Evolutionary conservation across 805 yeast species (phyloP).

Genomic region (Teunomyces panamensis): DNA sequence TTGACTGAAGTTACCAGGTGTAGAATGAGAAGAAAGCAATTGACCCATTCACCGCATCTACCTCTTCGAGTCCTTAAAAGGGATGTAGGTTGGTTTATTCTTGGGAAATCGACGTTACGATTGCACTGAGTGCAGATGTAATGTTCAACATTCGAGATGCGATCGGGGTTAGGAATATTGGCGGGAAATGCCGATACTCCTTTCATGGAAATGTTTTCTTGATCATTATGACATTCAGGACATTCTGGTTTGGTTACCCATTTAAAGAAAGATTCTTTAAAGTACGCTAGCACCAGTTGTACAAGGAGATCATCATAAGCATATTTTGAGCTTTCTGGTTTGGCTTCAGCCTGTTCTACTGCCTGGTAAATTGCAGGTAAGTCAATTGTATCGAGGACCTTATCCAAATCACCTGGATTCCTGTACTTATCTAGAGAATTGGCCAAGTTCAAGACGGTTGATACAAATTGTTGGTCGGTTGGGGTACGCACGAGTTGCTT

Average conservation of each 20-base stretch:
- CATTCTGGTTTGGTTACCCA: constrained; percentile 82
- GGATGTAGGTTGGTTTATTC: constrained; percentile 67
- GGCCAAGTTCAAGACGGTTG: constrained; percentile 1
- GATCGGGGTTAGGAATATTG: constrained; percentile 25
- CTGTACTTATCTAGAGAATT: constrained; percentile 8
- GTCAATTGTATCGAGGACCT: constrained; percentile 63
- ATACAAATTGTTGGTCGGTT: constrained; percentile 5
- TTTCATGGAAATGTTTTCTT: constrained; percentile 33
- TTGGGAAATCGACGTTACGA: constrained; percentile 56
- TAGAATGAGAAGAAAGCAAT: constrained; percentile 69
- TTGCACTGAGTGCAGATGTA: constrained; percentile 60
- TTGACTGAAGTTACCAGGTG: constrained; percentile 54
- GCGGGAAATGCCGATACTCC: constrained; percentile 41
- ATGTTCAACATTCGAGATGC: constrained; percentile 59
- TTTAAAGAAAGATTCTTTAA: constrained; percentile 71
- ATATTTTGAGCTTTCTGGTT: constrained; percentile 8
- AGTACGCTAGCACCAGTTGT: constrained; percentile 37
- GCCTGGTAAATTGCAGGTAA: constrained; percentile 54
- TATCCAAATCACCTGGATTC: constrained; percentile 28
- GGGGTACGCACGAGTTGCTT: not conserved
- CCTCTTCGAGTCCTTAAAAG: constrained; percentile 66
- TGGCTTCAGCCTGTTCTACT: constrained; percentile 48
- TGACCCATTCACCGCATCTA: constrained; percentile 96
- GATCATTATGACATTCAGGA: constrained; percentile 41
- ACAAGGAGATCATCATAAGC: constrained; percentile 38